Evolutionary conservation across 1,284 basidiomycete species (phyloP), one percentile per base, ranked within the genome.

Genomic region (Stereum hirsutum): DNA sequence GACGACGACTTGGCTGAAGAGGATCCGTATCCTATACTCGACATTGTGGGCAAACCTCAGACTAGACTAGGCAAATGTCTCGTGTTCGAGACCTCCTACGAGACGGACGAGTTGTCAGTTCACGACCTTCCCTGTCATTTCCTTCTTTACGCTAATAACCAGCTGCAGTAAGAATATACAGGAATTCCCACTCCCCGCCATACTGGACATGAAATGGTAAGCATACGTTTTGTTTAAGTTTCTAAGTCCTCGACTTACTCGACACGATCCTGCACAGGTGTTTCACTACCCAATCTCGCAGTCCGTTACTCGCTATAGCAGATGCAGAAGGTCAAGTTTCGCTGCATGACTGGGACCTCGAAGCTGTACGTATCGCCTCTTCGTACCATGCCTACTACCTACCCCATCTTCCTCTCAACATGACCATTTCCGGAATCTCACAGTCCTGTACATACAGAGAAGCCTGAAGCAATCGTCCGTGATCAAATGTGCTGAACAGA

Each of bases 131-230:
- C 15, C 21, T 38, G 27, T 20, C 30, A 39, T 51, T 53, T 55
- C 46, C 49, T 46, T 51, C 7, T 20, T 15, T n/a, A 12, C 3
- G 7, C 35, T 12, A 27, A 17, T 2, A 33, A 4, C 35, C 6
- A 2, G 6, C 4, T 19, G 10, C 10, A 28, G 8, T 26, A 49
- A 92, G 89, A 71, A 82, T 53, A 54, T 84, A 3, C 83, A 92
- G 54, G 65, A 80, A 19, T 70, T 90, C 32, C 72, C 84, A 44
- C 67, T 87, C 11, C 81, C 90, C 1, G 93, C 91, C 8, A 75
- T 97, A 21, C 70, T 87, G n/a, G 93, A 97, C 57, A 81, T 90
- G 72, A 95, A 95, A 72, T 97, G 93, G 93, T 89, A 51, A 38
- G 61, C 45, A n/a, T n/a, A n/a, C n/a, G n/a, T n/a, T n/a, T n/a